Evolutionary conservation across 352 stramenopile species (phyloP).

Genomic region (Globisporangium acanthophoron): DNA sequence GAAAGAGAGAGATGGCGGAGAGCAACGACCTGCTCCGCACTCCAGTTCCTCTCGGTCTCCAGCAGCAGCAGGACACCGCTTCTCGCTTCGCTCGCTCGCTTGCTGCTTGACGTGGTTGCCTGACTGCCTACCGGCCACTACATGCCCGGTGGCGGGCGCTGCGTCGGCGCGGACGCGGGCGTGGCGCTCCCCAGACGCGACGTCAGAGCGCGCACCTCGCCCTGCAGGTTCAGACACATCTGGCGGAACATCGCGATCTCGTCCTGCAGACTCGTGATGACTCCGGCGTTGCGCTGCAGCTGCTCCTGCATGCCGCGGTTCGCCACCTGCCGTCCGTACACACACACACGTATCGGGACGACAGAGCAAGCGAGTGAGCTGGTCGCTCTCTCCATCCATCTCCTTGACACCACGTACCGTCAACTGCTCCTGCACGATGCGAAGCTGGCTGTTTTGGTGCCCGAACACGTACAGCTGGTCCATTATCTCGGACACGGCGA

Average conservation of each 20-base stretch:
- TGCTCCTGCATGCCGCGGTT: slow-evolving; percentile 70
- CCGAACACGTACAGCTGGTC: slow-evolving; percentile 66
- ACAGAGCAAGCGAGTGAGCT: not conserved
- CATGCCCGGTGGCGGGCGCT: slow-evolving; percentile 16
- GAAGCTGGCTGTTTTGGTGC: slow-evolving; percentile 60
- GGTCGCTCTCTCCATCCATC: not conserved
- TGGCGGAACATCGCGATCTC: slow-evolving; percentile 79
- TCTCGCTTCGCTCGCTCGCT: not conserved
- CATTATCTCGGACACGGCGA: slow-evolving; percentile 77
- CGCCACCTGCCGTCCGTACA: slow-evolving; percentile 30
- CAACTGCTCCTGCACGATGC: slow-evolving; percentile 56
- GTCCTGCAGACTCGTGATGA: slow-evolving; percentile 64
- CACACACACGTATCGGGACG: not conserved
- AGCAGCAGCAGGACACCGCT: not conserved
- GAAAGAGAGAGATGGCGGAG: no score
- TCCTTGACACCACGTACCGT: slow-evolving; percentile 27
- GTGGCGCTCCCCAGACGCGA: not conserved
- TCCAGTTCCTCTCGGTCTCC: no score
- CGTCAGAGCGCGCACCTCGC: slow-evolving; percentile 38
- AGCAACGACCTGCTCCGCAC: no score
- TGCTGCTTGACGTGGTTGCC: not conserved
- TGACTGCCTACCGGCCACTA: slow-evolving; percentile 1
- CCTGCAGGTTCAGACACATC: slow-evolving; percentile 77
- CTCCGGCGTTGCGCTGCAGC: slow-evolving; percentile 49
- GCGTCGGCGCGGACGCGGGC: not conserved